Conservation (phyloP, 2,329 filamentous ascomycete species). For the Ascochyta fabae region DNA sequence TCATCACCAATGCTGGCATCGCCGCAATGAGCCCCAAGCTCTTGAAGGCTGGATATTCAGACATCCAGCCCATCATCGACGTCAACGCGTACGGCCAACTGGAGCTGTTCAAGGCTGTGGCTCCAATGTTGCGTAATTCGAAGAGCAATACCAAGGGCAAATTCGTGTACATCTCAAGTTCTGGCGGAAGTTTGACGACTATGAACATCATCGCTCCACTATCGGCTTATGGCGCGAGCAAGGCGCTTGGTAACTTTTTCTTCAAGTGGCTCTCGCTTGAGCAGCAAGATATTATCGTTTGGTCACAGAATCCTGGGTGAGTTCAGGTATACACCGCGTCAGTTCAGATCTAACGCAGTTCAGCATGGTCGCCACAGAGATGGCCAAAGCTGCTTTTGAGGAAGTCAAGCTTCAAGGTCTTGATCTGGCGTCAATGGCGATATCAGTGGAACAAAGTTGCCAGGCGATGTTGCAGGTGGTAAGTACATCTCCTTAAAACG, state of each 20-base stretch:
- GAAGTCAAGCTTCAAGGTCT: conserved; percentile 6
- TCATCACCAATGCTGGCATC: conserved; percentile 20
- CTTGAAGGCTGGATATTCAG: background rate
- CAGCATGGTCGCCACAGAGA: conserved; percentile 17
- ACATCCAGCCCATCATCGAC: conserved; percentile 20
- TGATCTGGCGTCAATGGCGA: conserved; percentile 1
- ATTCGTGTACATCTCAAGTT: conserved; percentile 26
- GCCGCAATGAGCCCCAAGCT: conserved; percentile 10
- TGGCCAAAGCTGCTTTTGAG: conserved; percentile 8
- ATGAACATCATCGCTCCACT: conserved; percentile 15
- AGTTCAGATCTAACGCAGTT: background rate
- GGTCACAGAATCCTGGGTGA: conserved; percentile 25
- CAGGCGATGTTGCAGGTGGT: conserved; percentile 11
- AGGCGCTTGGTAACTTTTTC: conserved; percentile 25
- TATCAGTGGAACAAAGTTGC: conserved; percentile 16
- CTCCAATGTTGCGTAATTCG: conserved; percentile 12
- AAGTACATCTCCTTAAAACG: background rate
- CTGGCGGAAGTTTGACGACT: conserved; percentile 12
- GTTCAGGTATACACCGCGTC: background rate
- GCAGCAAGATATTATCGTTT: conserved; percentile 20
- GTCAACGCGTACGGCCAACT: conserved; percentile 26
- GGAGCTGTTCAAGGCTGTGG: conserved; percentile 23
- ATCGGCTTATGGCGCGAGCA: conserved; percentile 25
- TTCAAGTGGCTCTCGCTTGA: conserved; percentile 27
- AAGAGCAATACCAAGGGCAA: conserved; percentile 6